A percentile compares a stretch with the other conserved stretches of the same genome.
phyloP scores from a whole-genome alignment of 108 stramenopile species.

The Nitzschia inconspicua region DNA sequence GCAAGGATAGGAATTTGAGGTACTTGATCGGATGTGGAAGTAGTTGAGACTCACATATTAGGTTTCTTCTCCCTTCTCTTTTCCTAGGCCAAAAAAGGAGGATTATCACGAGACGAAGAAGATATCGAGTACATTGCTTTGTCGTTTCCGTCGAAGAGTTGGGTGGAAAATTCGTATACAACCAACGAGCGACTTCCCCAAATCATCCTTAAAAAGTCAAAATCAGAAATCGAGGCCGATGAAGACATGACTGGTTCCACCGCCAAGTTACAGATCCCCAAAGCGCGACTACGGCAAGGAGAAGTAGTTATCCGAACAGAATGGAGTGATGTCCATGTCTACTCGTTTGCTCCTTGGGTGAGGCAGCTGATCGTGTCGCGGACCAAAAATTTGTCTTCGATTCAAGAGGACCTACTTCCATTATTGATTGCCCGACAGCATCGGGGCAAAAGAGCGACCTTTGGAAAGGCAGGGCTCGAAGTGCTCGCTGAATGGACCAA shows the following conservation, averaged over 20 bases:
- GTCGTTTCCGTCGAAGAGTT: conserved; percentile 34
- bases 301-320: conserved; percentile 32
- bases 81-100: conserved; percentile 62
- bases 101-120: conserved; percentile 69
- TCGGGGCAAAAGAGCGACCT: conserved; percentile 60
- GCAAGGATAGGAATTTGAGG: conserved; percentile 19
- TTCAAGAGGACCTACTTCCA: conserved; percentile 70
- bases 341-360: conserved; percentile 80
- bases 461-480: conserved; percentile 33
- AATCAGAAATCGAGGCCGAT: conserved; percentile 69
- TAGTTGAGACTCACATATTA: no score
- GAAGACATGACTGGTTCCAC: conserved; percentile 70
- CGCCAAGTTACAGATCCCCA: conserved; percentile 62
- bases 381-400: conserved; percentile 29
- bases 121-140: conserved; percentile 83
- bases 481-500: conserved; percentile 11
- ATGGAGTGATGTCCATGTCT: conserved; percentile 77
- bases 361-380: conserved; percentile 50
- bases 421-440: conserved; percentile 72
- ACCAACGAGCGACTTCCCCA: conserved; percentile 20
- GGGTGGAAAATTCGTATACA: background rate
- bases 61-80: no score
- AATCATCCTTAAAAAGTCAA: conserved; percentile 69
- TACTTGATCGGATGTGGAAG: no score
- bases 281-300: conserved; percentile 48